Conservation (phyloP, 495 filamentous ascomycete genomes). For the Trichocladium uniseriatum region DNA sequence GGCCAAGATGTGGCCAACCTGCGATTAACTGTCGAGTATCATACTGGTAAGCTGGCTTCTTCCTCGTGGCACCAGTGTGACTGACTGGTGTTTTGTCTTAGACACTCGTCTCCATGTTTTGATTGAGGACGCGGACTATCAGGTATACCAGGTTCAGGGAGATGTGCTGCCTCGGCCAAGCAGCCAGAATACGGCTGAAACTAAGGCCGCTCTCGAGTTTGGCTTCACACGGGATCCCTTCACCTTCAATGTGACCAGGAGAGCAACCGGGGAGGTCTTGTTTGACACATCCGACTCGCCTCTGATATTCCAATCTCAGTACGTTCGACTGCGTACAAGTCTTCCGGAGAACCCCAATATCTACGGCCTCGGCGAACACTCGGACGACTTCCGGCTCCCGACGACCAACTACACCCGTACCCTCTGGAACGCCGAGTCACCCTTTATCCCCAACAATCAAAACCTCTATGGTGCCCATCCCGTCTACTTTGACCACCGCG, state of each 20-base stretch:
- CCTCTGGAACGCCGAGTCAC: conserved; percentile 71
- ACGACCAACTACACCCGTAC: conserved; percentile 68
- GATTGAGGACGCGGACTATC: conserved; percentile 61
- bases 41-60: conserved; percentile 50
- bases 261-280: conserved; percentile 53
- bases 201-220: conserved; percentile 50
- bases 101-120: conserved; percentile 72
- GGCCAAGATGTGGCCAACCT: conserved; percentile 57
- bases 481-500: conserved; percentile 73
- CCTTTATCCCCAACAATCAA: conserved; percentile 36
- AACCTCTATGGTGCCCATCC: conserved; percentile 84
- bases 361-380: conserved; percentile 76
- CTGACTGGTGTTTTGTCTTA: conserved; percentile 25
- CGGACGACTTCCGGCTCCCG: conserved; percentile 59
- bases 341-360: conserved; percentile 59
- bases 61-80: neutral
- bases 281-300: conserved; percentile 65
- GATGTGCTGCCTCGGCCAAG: conserved; percentile 57
- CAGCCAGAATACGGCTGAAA: conserved; percentile 11
- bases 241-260: conserved; percentile 60
- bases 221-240: conserved; percentile 58
- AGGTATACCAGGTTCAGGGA: conserved; percentile 70
- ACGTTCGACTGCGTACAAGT: conserved; percentile 58
- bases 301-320: conserved; percentile 75
- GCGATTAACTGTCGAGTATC: conserved; percentile 62